Percentiles rank a stretch among this genome's conserved stretches.
phyloP scores from a whole-genome alignment of 2,329 filamentous ascomycete species.

The Pezicula neosporulosa region DNA sequence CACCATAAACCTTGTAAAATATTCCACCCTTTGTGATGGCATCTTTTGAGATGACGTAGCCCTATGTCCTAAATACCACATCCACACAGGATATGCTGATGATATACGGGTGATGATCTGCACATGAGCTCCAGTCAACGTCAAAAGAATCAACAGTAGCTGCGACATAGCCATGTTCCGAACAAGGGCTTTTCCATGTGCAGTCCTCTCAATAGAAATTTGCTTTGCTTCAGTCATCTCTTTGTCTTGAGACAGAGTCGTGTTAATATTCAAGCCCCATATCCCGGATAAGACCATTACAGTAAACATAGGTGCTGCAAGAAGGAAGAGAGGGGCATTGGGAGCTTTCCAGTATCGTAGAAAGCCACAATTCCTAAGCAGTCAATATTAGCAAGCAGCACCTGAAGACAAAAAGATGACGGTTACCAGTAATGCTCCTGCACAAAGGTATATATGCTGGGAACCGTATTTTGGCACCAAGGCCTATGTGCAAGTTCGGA shows the following conservation, averaged over 20 bases:
- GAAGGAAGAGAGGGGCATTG: constrained; percentile 82
- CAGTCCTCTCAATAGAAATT: not conserved
- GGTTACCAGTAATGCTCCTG: constrained; percentile 86
- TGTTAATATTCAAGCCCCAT: constrained; percentile 34
- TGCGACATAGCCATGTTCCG: constrained; percentile 67
- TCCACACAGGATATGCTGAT: constrained; percentile 87
- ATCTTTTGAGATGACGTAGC: constrained; percentile 32
- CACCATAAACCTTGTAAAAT: constrained; percentile 55
- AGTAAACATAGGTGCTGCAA: constrained; percentile 74
- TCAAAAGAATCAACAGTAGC: constrained; percentile 65
- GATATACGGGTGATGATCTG: constrained; percentile 90
- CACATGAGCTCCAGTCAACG: constrained; percentile 81
- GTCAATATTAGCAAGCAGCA: constrained; percentile 1
- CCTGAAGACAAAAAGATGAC: not conserved
- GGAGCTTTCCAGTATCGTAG: constrained; percentile 85
- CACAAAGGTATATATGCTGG: constrained; percentile 89
- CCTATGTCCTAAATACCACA: constrained; percentile 67
- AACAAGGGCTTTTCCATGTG: constrained; percentile 10
- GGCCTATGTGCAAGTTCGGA: constrained; percentile 40
- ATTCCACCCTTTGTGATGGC: constrained; percentile 5
- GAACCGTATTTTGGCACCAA: constrained; percentile 73
- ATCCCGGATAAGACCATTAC: constrained; percentile 62
- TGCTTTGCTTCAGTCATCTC: constrained; percentile 7
- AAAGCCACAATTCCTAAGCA: constrained; percentile 76
- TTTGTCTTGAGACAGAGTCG: constrained; percentile 15